These are phyloP conservation scores for Trichoderma semiorbis DNA, from an alignment of 2,329 filamentous ascomycete species.

Conservation along the genomic window DNA sequence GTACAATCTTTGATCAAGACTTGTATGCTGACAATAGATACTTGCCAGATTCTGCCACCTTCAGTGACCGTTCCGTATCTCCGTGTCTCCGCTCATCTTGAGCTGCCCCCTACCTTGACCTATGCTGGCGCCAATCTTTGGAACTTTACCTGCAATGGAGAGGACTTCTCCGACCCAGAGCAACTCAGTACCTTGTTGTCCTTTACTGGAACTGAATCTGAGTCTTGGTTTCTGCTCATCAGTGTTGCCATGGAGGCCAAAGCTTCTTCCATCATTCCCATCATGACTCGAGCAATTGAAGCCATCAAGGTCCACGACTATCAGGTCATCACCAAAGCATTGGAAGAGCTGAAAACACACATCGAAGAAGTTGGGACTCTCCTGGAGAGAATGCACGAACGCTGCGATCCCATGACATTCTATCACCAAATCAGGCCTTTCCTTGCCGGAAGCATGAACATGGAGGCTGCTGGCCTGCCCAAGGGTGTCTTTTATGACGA, in stretches of 20 bases:
- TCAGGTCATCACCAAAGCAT: conserved; percentile 55
- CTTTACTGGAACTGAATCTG: conserved; percentile 83
- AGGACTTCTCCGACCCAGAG: conserved; percentile 61
- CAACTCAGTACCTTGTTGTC: conserved; percentile 71
- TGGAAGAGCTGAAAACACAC: conserved; percentile 62
- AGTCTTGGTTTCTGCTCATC: conserved; percentile 92
- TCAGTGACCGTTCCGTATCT: conserved; percentile 75
- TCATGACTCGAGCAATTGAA: conserved; percentile 73
- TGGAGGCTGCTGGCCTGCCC: conserved; percentile 78
- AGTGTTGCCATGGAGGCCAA: conserved; percentile 87
- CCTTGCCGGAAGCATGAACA: conserved; percentile 88
- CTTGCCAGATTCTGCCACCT: conserved; percentile 60
- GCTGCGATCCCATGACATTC: conserved; percentile 81
- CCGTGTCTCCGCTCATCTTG: conserved; percentile 65
- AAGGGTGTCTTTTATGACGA: conserved; percentile 82
- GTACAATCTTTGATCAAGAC: neutral
- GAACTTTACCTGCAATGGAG: conserved; percentile 68
- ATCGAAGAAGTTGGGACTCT: conserved; percentile 66
- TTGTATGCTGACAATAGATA: neutral
- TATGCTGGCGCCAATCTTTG: conserved; percentile 84
- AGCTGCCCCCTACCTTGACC: conserved; percentile 83
- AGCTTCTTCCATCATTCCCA: conserved; percentile 69
- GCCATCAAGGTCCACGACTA: conserved; percentile 62
- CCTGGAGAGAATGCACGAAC: conserved; percentile 82
- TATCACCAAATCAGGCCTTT: conserved; percentile 87